Evolutionary conservation across 2,329 filamentous ascomycete genomes (phyloP), one percentile per base, ranked within the genome.

Genomic region (Apiospora malaysiana): DNA sequence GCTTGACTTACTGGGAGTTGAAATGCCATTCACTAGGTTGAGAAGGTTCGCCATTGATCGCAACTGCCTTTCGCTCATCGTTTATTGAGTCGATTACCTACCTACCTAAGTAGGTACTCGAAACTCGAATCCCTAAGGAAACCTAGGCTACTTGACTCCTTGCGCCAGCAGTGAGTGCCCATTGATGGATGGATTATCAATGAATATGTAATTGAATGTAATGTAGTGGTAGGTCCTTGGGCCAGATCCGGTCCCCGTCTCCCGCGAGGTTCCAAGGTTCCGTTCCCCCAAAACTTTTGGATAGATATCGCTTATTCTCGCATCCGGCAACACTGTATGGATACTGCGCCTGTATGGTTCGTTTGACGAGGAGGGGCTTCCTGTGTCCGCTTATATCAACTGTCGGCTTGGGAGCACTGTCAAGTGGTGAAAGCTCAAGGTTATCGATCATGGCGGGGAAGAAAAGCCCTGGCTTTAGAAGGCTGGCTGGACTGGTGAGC

Each of bases 21-120:
- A n/a, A 21, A 63, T 40, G 32, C 32, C 56, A 63, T 63, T 63
- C 18, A 63, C 27, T 40, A 63, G 27, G 40, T 23, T 63, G 56
- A 63, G 56, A 63, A 63, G n/a, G 56, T 63, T 63, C 56, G 56
- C 56, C 56, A 63, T 63, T 63, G 56, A 63, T 63, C 56, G 56
- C 32, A 63, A 63, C 56, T 63, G 56, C 56, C 56, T 63, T 63
- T 63, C 56, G 32, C 56, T 21, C 56, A 63, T 63, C 16, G 56
- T 14, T n/a, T 40, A 63, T 40, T 63, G 56, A 63, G 56, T 32
- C 37, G 56, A 21, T 40, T 59, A 59, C 56, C 32, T 63, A 63
- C n/a, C n/a, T n/a, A n/a, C n/a, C n/a, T n/a, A n/a, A n/a, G n/a
- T n/a, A n/a, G n/a, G n/a, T n/a, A n/a, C 56, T 40, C 6, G 21